Percentiles rank a stretch among this genome's conserved stretches.
phyloP scores from a whole-genome alignment of 2,329 filamentous ascomycete genomes.

The Verticillium longisporum region DNA sequence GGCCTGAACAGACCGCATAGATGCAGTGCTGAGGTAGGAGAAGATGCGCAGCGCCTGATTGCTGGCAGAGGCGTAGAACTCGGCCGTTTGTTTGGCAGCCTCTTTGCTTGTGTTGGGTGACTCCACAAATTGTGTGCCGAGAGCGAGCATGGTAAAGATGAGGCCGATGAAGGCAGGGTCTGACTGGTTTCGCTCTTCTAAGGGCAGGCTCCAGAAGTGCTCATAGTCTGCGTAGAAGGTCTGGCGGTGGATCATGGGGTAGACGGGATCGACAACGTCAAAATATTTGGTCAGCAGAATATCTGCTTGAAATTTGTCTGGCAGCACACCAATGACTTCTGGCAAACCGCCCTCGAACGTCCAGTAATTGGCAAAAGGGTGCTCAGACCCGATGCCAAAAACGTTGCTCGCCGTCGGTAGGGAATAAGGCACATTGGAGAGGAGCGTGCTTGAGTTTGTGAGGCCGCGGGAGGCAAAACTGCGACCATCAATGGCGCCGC shows the following conservation, averaged over 20 bases:
- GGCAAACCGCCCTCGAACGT: slow-evolving; percentile 68
- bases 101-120: slow-evolving; percentile 44
- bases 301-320: slow-evolving; percentile 69
- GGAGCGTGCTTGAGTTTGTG: slow-evolving; percentile 45
- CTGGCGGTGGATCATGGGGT: slow-evolving; percentile 71
- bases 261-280: slow-evolving; percentile 70
- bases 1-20: slow-evolving; percentile 65
- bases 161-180: slow-evolving; percentile 67
- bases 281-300: slow-evolving; percentile 59
- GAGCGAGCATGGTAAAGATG: slow-evolving; percentile 69
- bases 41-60: slow-evolving; percentile 71
- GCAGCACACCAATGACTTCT: slow-evolving; percentile 69
- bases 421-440: slow-evolving; percentile 69
- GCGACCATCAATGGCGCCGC: slow-evolving; percentile 38
- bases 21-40: slow-evolving; percentile 70
- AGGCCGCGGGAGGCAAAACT: slow-evolving; percentile 39
- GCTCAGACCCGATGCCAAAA: slow-evolving; percentile 73
- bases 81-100: slow-evolving; percentile 67
- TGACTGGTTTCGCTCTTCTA: slow-evolving; percentile 48
- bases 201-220: slow-evolving; percentile 62
- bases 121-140: slow-evolving; percentile 72
- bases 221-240: slow-evolving; percentile 75
- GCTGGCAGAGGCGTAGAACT: slow-evolving; percentile 74
- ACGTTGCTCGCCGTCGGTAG: slow-evolving; percentile 66
- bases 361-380: slow-evolving; percentile 81